Conservation (phyloP, 2,329 filamentous ascomycete genomes). For the Trichoderma brevicompactum region DNA sequence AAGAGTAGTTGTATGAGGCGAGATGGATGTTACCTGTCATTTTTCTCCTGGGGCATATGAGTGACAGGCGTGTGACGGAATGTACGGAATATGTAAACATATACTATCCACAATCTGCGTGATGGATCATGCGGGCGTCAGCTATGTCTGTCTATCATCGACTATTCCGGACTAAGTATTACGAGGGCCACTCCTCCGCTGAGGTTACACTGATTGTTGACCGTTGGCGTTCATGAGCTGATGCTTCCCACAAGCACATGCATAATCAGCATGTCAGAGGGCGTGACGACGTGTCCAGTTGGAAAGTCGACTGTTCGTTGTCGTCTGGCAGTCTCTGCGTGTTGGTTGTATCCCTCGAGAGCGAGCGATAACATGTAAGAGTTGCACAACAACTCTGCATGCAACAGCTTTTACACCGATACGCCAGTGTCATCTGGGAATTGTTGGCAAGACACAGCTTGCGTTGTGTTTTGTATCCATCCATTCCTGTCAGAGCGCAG, state of each 20-base stretch:
- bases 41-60: background rate
- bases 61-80: slow-evolving; percentile 12
- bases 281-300: background rate
- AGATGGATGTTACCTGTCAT: slow-evolving; percentile 19
- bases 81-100: background rate
- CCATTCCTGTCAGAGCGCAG: background rate
- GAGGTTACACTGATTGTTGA: background rate
- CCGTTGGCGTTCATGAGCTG: background rate
- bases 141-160: background rate
- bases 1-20: background rate
- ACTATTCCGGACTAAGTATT: background rate
- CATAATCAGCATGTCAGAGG: background rate
- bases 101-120: background rate
- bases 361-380: background rate
- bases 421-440: no score
- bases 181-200: background rate
- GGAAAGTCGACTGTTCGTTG: background rate
- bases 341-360: background rate
- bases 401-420: background rate
- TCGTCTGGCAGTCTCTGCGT: background rate
- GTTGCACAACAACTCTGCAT: background rate
- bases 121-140: background rate
- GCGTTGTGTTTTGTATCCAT: background rate
- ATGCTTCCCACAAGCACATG: background rate
- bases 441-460: background rate